Percentiles rank a stretch among this genome's conserved stretches.
Evolutionary conservation across 768 basidiomycete genomes (phyloP).

Genomic region (Suillus brevipes): DNA sequence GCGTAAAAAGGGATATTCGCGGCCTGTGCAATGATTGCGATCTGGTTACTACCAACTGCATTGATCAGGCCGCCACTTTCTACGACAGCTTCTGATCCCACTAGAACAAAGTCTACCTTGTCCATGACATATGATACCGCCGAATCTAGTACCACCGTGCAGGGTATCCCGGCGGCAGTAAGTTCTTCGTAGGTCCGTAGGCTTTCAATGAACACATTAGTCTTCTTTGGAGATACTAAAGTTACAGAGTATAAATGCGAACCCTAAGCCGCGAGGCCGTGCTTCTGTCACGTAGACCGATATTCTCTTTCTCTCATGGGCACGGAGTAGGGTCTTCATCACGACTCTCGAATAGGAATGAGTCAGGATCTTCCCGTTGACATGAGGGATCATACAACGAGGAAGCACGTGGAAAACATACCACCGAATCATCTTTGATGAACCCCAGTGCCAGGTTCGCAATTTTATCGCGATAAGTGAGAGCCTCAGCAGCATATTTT

Average conservation of each 20-base stretch:
- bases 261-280: constrained; percentile 87
- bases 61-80: constrained; percentile 94
- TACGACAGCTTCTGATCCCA: constrained; percentile 97
- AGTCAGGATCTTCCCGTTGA: constrained; percentile 74
- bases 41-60: constrained; percentile 93
- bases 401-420: constrained; percentile 36
- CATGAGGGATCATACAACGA: constrained; percentile 17
- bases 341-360: constrained; percentile 98
- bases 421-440: constrained; percentile 93
- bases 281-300: constrained; percentile 98
- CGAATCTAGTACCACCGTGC: constrained; percentile 92
- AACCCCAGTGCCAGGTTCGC: constrained; percentile 87
- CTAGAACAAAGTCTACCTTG: constrained; percentile 90
- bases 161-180: constrained; percentile 88
- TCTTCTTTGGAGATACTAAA: constrained; percentile 11
- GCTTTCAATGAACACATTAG: constrained; percentile 40
- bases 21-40: constrained; percentile 93
- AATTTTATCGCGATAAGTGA: constrained; percentile 87
- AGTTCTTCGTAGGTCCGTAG: constrained; percentile 89
- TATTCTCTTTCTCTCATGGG: constrained; percentile 89
- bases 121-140: constrained; percentile 98
- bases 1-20: constrained; percentile 97
- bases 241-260: constrained; percentile 31
- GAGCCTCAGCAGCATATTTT: constrained; percentile 73
- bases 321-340: constrained; percentile 86